Percentiles rank a stretch among this genome's conserved stretches.
Conservation (phyloP, 2,329 filamentous ascomycete genomes). For the Diaporthe velutina region DNA sequence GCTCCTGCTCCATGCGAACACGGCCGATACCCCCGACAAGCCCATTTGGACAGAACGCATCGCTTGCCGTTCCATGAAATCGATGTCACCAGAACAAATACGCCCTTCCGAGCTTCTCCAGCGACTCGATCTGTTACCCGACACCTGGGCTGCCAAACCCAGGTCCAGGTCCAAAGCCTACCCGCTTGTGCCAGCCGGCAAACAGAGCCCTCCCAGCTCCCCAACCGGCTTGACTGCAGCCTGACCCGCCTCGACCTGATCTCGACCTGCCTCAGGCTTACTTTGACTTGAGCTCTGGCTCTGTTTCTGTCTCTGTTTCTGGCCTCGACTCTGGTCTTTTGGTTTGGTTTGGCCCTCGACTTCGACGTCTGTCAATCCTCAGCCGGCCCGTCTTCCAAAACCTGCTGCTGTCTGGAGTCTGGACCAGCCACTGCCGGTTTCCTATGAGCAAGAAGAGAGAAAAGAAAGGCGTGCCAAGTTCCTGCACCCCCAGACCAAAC, state of each 20-base stretch:
- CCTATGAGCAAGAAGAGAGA: not conserved
- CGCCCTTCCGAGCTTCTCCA: not conserved
- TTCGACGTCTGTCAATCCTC: not conserved
- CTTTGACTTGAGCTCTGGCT: not conserved
- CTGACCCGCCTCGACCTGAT: not conserved
- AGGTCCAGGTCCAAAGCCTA: not conserved
- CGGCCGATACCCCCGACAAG: constrained; percentile 7
- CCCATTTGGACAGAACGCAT: not conserved
- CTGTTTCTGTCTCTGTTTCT: not conserved
- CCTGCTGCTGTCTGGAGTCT: not conserved
- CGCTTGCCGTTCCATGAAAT: not conserved
- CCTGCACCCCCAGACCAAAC: not conserved
- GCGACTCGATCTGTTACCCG: not conserved
- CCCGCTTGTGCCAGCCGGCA: not conserved
- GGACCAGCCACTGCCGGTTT: not conserved
- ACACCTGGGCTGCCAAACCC: not conserved
- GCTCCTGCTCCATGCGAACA: not conserved
- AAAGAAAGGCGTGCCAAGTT: not conserved
- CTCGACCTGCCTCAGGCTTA: not conserved
- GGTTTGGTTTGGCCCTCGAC: not conserved
- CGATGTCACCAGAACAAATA: constrained; percentile 7
- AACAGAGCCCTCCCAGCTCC: not conserved
- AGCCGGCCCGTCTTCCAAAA: not conserved
- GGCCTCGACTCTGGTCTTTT: not conserved
- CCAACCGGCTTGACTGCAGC: not conserved